phyloP scores from a whole-genome alignment of 345 rosid genomes.

The Orychophragmus violaceus region DNA sequence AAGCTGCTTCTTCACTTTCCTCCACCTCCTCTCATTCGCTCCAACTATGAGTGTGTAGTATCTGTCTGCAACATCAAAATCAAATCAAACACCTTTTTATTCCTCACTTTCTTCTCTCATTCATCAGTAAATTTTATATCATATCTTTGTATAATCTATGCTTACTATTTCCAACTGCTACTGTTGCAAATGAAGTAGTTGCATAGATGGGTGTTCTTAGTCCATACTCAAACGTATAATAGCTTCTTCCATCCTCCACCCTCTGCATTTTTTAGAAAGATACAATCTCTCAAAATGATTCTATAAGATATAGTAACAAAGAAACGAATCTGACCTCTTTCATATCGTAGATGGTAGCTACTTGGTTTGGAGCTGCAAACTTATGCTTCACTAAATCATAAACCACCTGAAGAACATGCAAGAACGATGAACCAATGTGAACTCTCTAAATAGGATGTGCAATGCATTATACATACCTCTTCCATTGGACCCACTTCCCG shows the following conservation, averaged over 20 bases:
- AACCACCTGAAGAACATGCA: conserved; percentile 40
- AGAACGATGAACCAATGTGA: background rate
- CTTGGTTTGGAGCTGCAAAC: conserved; percentile 72
- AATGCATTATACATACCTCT: conserved; percentile 57
- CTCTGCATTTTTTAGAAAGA: conserved; percentile 44
- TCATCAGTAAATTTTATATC: background rate
- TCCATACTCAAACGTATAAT: conserved; percentile 70
- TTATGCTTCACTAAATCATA: conserved; percentile 49
- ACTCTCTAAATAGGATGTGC: background rate
- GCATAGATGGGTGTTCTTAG: conserved; percentile 65
- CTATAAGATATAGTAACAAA: background rate
- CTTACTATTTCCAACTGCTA: conserved; percentile 68
- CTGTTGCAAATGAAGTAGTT: conserved; percentile 59
- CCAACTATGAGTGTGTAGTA: conserved; percentile 68
- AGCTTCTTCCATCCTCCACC: conserved; percentile 58
- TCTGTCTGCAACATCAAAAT: conserved; percentile 41
- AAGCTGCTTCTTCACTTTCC: conserved; percentile 50
- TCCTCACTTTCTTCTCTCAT: background rate
- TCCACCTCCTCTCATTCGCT: conserved; percentile 76
- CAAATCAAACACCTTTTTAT: background rate
- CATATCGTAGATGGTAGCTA: conserved; percentile 48
- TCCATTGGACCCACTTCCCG: conserved; percentile 77
- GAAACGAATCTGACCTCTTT: conserved; percentile 49
- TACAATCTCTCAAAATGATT: background rate
- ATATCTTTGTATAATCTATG: background rate